A percentile compares a stretch with the other conserved stretches of the same genome.
Conservation (phyloP, 345 rosid species). For the Firmiana major region DNA sequence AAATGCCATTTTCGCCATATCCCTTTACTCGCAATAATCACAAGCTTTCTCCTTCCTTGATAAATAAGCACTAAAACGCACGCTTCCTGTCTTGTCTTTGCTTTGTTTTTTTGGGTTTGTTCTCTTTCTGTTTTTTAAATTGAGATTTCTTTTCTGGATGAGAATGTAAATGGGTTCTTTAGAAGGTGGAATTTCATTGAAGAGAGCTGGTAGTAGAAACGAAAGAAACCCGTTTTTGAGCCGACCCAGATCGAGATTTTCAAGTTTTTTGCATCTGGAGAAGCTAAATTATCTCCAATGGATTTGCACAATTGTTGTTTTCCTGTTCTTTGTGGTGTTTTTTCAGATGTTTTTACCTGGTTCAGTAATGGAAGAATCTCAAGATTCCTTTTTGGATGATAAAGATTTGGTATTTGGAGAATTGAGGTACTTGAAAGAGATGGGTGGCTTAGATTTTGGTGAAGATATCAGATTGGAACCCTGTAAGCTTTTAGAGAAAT, state of each 20-base stretch:
- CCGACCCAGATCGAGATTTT: constrained; percentile 68
- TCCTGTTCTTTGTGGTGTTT: constrained; percentile 54
- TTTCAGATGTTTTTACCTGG: constrained; percentile 69
- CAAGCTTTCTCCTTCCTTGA: not conserved
- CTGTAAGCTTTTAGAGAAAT: constrained; percentile 43
- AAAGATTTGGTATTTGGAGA: constrained; percentile 31
- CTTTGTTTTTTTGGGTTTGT: not conserved
- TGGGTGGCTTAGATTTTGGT: constrained; percentile 66
- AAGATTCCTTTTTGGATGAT: constrained; percentile 25
- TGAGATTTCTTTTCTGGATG: not conserved
- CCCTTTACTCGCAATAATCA: not conserved
- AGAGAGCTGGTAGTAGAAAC: constrained; percentile 43
- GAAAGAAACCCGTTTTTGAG: constrained; percentile 38
- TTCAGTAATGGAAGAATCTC: constrained; percentile 49
- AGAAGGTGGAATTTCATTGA: constrained; percentile 51
- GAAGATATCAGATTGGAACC: constrained; percentile 50
- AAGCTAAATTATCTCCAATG: constrained; percentile 62
- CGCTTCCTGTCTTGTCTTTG: not conserved
- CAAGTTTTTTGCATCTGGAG: constrained; percentile 60
- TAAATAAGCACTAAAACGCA: too few relatives aligned
- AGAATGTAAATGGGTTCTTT: constrained; percentile 64
- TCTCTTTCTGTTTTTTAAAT: not conserved
- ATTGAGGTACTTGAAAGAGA: constrained; percentile 51
- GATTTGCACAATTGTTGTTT: constrained; percentile 55
- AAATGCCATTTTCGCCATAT: not conserved